A percentile compares a stretch with the other conserved stretches of the same genome.
phyloP scores from a whole-genome alignment of 805 yeast genomes.

The Gaillardinia entomophila region DNA sequence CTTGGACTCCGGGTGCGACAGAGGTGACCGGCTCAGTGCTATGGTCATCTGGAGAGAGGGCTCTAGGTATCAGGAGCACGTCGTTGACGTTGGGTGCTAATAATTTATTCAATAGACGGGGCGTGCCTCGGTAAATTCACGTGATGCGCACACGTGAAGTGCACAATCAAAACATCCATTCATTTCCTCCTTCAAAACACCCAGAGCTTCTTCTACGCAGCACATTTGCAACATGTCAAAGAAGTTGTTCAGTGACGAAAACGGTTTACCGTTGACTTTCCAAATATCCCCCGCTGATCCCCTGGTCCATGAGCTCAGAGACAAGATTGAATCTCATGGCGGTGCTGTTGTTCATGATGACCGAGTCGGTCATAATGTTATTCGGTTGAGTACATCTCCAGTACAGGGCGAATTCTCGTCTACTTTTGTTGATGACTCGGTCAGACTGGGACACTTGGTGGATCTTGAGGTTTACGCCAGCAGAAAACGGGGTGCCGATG shows the following conservation, averaged over 20 bases:
- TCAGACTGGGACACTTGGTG: neutral
- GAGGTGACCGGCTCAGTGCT: conserved; percentile 67
- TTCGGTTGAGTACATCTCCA: neutral
- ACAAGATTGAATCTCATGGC: neutral
- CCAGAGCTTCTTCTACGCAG: neutral
- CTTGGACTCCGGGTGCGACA: conserved; percentile 76
- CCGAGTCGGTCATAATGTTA: neutral
- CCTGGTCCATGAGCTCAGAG: neutral
- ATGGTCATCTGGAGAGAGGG: conserved; percentile 38
- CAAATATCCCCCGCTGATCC: neutral
- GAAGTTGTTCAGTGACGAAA: neutral
- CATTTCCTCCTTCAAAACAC: neutral
- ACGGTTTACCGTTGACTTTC: neutral
- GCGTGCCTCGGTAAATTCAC: neutral
- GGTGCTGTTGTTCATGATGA: neutral
- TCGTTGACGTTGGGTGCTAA: neutral
- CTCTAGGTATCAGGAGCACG: neutral
- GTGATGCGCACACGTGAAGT: neutral
- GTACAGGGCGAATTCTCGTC: neutral
- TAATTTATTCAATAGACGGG: no score
- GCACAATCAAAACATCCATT: neutral
- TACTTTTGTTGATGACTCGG: neutral
- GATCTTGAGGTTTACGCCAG: neutral
- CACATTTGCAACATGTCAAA: neutral
- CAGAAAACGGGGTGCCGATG: neutral